Evolutionary conservation across 169 alveolate genomes (phyloP), one percentile per base, ranked within the genome.

Genomic region (Plasmodium inui): DNA sequence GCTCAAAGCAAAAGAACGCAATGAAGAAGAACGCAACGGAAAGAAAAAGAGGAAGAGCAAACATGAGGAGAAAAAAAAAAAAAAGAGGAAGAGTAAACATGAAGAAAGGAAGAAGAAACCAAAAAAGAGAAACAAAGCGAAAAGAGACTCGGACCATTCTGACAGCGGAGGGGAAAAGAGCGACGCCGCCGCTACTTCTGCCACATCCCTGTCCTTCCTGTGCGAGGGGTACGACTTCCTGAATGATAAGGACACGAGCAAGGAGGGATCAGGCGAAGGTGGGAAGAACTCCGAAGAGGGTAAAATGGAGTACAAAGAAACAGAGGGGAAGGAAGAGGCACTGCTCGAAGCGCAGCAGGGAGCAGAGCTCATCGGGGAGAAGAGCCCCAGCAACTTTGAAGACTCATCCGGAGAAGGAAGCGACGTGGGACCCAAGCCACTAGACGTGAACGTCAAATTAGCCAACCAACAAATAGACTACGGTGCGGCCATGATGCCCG

Each of bases 401-500:
- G 39, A 84, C 32, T 70, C 92, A n/a, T 86, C 93, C 22, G 83
- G 83, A 17, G 61, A 50, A 28, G 94, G 82, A 61, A 89, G 94
- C 82, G 83, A 76, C 26, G 32, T 89, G 53, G 97, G 97, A 2
- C 97, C 97, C 2, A 83, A 72, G 50, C 97, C 97, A 3, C 50
- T 95, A 0, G 95, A 83, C 39, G 79, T 92, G 32, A 83, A 82
- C 50, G 95, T 84, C 10, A 92, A 83, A 46, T 67, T 84, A 26
- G 93, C 92, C 8, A 95, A 83, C 7, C 61, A 88, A 76, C 92
- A 74, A 61, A 74, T 95, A 44, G 86, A 76, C 81, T 92, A 91
- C 72, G 89, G 93, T 53, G 93, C 55, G n/a, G 94, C 92, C 32
- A 92, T 93, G 84, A 96, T 93, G 92, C 96, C 95, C n/a, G 98